phyloP scores from a whole-genome alignment of 2,329 filamentous ascomycete genomes.

The Uncinocarpus reesii region DNA sequence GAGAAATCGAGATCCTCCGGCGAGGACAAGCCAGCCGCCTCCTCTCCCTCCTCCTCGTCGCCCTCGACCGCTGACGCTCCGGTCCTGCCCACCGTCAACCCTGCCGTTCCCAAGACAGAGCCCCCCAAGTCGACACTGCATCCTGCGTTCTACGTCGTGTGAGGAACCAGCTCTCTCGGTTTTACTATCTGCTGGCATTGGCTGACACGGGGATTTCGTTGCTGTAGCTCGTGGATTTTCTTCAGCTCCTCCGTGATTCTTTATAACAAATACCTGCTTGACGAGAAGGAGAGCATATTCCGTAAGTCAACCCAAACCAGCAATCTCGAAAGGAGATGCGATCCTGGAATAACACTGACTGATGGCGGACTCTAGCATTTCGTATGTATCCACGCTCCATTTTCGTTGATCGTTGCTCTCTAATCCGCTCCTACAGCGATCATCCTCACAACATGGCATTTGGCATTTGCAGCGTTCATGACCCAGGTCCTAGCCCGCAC shows the following conservation, averaged over 20 bases:
- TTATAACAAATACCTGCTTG: constrained; percentile 98
- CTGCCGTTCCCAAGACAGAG: constrained; percentile 59
- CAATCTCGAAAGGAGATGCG: too few relatives aligned
- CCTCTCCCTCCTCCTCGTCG: not conserved
- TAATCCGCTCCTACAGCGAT: constrained; percentile 31
- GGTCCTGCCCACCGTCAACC: constrained; percentile 72
- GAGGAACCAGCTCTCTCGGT: constrained; percentile 19
- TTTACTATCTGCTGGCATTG: not conserved
- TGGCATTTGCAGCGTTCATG: constrained; percentile 84
- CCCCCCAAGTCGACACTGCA: constrained; percentile 57
- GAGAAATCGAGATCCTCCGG: constrained; percentile 79
- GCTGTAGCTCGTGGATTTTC: constrained; percentile 71
- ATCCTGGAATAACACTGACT: too few relatives aligned
- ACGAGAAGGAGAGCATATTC: constrained; percentile 60
- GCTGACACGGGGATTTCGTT: not conserved
- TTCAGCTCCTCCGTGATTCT: constrained; percentile 91
- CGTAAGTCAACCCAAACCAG: too few relatives aligned
- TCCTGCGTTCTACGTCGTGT: constrained; percentile 74
- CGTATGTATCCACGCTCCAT: constrained; percentile 29
- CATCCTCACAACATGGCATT: constrained; percentile 88
- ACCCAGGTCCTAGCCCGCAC: constrained; percentile 88
- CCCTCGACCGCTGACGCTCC: constrained; percentile 38
- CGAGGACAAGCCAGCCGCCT: constrained; percentile 42
- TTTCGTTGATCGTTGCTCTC: constrained; percentile 11
- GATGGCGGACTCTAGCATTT: constrained; percentile 38